Percentiles rank a stretch among this genome's conserved stretches.
Evolutionary conservation across 2,329 filamentous ascomycete genomes (phyloP).

Genomic region (Colletotrichum spaethianum): DNA sequence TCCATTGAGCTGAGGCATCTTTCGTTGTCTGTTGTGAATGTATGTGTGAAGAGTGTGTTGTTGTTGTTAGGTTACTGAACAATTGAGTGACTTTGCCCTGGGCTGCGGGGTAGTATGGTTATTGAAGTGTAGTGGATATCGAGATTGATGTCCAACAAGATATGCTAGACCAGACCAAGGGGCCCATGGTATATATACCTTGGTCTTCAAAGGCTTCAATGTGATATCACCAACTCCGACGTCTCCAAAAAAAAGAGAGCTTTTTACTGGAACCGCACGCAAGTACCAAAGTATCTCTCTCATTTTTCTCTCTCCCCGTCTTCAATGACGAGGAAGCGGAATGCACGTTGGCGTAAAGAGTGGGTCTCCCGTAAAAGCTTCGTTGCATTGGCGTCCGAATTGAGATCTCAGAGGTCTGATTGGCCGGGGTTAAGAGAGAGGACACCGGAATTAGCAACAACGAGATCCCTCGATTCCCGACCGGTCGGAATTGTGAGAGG

Average conservation of each 20-base stretch:
- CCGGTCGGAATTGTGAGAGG: constrained; percentile 20
- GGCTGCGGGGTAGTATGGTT: constrained; percentile 10
- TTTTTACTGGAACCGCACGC: not conserved
- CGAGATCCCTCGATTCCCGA: constrained; percentile 26
- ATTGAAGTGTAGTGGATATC: not conserved
- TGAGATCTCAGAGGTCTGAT: not conserved
- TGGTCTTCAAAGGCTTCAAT: not conserved
- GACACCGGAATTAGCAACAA: constrained; percentile 27
- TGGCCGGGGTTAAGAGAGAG: constrained; percentile 11
- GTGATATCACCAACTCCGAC: not conserved
- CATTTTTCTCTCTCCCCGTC: not conserved
- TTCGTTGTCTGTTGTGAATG: constrained; percentile 12
- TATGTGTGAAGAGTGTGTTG: not conserved
- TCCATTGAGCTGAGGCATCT: constrained; percentile 55
- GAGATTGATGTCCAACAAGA: not conserved
- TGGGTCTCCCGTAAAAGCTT: not conserved
- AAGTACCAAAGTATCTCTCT: not conserved
- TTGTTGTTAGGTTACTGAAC: not conserved
- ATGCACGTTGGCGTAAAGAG: not conserved
- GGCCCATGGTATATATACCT: not conserved
- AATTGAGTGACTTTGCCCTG: not conserved
- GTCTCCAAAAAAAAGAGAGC: not conserved
- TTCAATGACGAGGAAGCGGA: not conserved
- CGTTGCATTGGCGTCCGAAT: not conserved
- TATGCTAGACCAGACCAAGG: not conserved